Base-by-base conservation (phyloP, 2,329 filamentous ascomycete genomes). In the Cadophora gregata region DNA sequence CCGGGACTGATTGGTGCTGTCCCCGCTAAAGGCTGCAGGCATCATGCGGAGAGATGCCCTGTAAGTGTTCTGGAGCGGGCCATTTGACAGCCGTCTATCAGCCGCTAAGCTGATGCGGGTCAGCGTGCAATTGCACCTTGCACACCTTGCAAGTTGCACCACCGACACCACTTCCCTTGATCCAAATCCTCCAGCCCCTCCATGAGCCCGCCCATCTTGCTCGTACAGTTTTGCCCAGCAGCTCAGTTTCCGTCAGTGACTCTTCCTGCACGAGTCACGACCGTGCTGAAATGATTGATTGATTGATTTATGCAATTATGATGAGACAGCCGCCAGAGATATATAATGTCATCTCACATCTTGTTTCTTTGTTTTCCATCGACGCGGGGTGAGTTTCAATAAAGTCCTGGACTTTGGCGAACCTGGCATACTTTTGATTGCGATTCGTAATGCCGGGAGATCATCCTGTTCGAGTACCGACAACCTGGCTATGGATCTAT, bases 21-120 rank as follows among this genome's bases (percentile, higher is more conserved):
- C 14, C 1, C 5, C 12, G 38, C 14, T 42, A 19, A 3, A 16
- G 38, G 38, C 38, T 42, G 38, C 38, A 19, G 14, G 36, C 36
- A 38, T 38, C 33, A 58, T 58, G 53, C 53, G 53, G 53, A 51
- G 31, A 38, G 53, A 56, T 29, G 19, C 50, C 25, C 50, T 16
- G 31, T 10, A 58, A 58, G n/a, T 36, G 55, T 38, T 58, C 55
- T 58, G 55, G 55, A 58, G 21, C 55, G 21, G 55, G 31, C 55
- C 4, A 58, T 58, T 56, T 38, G 33, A 58, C 33, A 25, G 31
- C 55, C 55, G 31, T 47, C 31, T 38, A 58, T 53, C 27, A 31
- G 27, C 50, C 50, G 50, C 50, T 47, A 47, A 53, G 27, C 50
- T 53, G 25, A 25, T 31, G 50, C n/a, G 50, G 50, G 50, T 53